These are phyloP conservation scores for Bocquillonia castaneifolia DNA, from an alignment of 441 rosid genomes.

Conservation along the genomic window DNA sequence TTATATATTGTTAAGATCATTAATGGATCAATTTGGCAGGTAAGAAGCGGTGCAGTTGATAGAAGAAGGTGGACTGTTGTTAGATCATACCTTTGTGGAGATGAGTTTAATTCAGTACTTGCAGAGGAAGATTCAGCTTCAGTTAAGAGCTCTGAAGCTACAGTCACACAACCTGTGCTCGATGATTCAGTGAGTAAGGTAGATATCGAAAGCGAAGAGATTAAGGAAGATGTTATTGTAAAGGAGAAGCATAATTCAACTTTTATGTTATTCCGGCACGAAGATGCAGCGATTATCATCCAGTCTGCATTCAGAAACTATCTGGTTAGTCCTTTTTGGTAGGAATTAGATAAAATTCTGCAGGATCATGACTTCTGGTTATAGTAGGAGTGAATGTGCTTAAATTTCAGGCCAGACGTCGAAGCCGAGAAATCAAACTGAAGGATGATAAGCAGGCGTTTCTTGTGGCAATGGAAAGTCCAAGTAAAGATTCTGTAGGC, in stretches of 20 bases:
- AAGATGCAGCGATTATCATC: conserved; percentile 67
- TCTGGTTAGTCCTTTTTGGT: conserved; percentile 36
- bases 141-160: conserved; percentile 49
- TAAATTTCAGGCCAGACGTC: conserved; percentile 44
- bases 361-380: neutral
- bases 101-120: conserved; percentile 61
- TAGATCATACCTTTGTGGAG: conserved; percentile 64
- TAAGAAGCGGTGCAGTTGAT: conserved; percentile 38
- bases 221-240: conserved; percentile 19
- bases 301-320: conserved; percentile 67
- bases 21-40: conserved; percentile 32
- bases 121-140: conserved; percentile 81
- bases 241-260: conserved; percentile 43
- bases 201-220: conserved; percentile 30
- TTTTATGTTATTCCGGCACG: conserved; percentile 44
- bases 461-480: conserved; percentile 34
- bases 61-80: conserved; percentile 59
- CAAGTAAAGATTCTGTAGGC: conserved; percentile 44
- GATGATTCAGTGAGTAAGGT: conserved; percentile 24
- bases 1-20: neutral
- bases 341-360: neutral
- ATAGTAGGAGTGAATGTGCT: neutral
- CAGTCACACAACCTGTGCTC: conserved; percentile 37
- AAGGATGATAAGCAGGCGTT: conserved; percentile 25
- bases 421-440: conserved; percentile 22